Conservation (phyloP, 2,329 filamentous ascomycete genomes). For the Arthroderma uncinatum region DNA sequence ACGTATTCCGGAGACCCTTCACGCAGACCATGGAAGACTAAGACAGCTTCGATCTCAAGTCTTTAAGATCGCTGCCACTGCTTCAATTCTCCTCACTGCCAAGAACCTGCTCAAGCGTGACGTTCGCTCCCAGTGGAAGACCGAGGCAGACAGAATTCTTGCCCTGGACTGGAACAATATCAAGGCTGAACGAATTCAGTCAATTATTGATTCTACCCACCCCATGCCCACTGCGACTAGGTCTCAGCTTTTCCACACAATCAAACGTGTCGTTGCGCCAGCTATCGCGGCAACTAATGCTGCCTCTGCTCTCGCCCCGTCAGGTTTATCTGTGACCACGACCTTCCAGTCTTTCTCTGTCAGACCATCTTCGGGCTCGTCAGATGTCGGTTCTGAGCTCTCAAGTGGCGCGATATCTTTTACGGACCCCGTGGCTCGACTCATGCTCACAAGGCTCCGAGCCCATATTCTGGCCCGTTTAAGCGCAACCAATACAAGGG, state of each 20-base stretch:
- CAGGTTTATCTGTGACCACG: constrained; percentile 3
- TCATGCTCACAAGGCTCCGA: constrained; percentile 49
- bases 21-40: constrained; percentile 46
- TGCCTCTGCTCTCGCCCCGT: constrained; percentile 16
- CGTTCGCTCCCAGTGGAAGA: constrained; percentile 53
- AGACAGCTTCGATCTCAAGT: constrained; percentile 43
- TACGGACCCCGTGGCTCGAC: constrained; percentile 49
- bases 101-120: constrained; percentile 57
- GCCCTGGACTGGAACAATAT: constrained; percentile 37
- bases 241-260: constrained; percentile 37
- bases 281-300: constrained; percentile 34
- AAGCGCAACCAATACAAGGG: constrained; percentile 48
- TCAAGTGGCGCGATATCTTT: constrained; percentile 32
- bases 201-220: constrained; percentile 39
- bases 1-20: constrained; percentile 49
- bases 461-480: constrained; percentile 45
- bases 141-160: constrained; percentile 49
- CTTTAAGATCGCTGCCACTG: constrained; percentile 49
- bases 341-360: neutral
- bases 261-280: constrained; percentile 44
- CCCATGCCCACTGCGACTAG: constrained; percentile 38
- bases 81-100: constrained; percentile 51
- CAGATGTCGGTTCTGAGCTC: constrained; percentile 21
- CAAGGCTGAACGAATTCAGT: constrained; percentile 32
- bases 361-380: constrained; percentile 8